Conservation (phyloP, 2,329 filamentous ascomycete genomes). For the Hypoxylon sp. region DNA sequence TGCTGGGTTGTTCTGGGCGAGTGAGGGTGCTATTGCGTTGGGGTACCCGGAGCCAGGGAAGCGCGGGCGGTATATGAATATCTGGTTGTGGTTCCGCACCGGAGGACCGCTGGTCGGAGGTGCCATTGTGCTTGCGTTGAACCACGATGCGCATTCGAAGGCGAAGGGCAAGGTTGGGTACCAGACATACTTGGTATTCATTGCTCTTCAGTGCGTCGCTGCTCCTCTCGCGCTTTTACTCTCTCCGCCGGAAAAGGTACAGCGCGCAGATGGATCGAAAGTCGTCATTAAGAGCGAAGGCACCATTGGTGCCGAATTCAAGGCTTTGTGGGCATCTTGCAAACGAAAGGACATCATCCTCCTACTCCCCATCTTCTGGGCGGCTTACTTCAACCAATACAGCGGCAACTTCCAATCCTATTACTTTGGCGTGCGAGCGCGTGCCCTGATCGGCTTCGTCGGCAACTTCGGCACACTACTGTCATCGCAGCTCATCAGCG, state of each 20-base stretch:
- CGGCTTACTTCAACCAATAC: slow-evolving; percentile 68
- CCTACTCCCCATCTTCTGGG: slow-evolving; percentile 80
- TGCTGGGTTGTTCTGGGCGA: slow-evolving; percentile 82
- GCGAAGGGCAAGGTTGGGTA: slow-evolving; percentile 73
- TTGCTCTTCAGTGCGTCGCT: slow-evolving; percentile 76
- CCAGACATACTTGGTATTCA: slow-evolving; percentile 78
- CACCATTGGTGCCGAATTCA: slow-evolving; percentile 70
- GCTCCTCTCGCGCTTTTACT: slow-evolving; percentile 75
- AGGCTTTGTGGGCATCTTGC: slow-evolving; percentile 73
- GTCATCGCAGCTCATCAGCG: slow-evolving; percentile 69
- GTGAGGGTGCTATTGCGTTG: slow-evolving; percentile 80
- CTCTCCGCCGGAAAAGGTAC: slow-evolving; percentile 72
- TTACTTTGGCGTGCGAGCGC: slow-evolving; percentile 79
- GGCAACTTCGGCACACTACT: slow-evolving; percentile 77
- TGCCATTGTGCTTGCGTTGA: slow-evolving; percentile 78
- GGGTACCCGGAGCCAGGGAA: slow-evolving; percentile 80
- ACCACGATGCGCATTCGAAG: slow-evolving; percentile 66
- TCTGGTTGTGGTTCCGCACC: slow-evolving; percentile 75
- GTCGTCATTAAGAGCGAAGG: slow-evolving; percentile 75
- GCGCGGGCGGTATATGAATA: slow-evolving; percentile 74
- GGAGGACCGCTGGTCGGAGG: slow-evolving; percentile 75
- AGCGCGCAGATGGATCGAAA: slow-evolving; percentile 75
- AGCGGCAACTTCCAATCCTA: slow-evolving; percentile 67
- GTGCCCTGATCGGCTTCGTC: slow-evolving; percentile 79
- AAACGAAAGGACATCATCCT: slow-evolving; percentile 80